These are phyloP conservation scores for Kentomonas sorsogonicus DNA, from an alignment of 208 protist species.

Conservation along the genomic window DNA sequence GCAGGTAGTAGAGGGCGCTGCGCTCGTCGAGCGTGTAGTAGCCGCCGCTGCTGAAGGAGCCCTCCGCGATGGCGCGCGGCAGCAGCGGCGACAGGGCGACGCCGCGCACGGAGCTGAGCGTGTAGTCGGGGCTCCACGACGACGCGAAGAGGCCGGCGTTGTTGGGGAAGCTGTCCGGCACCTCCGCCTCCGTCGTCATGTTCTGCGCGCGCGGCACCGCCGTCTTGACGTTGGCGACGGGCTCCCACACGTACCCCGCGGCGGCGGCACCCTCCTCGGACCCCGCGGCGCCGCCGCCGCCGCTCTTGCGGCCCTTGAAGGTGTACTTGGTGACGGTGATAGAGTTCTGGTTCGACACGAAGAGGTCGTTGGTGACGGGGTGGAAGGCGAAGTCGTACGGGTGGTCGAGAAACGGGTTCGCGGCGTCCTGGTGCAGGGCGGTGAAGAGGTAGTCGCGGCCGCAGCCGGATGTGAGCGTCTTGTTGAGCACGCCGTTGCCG, in stretches of 20 bases:
- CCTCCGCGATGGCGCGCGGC: slow-evolving; percentile 62
- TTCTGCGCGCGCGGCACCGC: slow-evolving; percentile 17
- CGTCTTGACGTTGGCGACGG: slow-evolving; percentile 33
- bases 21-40: slow-evolving; percentile 36
- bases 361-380: slow-evolving; percentile 59
- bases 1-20: slow-evolving; percentile 57
- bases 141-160: slow-evolving; percentile 75
- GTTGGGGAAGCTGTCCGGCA: slow-evolving; percentile 20
- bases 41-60: slow-evolving; percentile 39
- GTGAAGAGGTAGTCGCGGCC: slow-evolving; percentile 82
- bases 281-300: slow-evolving; percentile 7
- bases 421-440: slow-evolving; percentile 36
- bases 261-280: too few relatives aligned
- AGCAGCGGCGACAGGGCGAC: slow-evolving; percentile 71
- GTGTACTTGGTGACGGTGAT: slow-evolving; percentile 72
- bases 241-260: too few relatives aligned
- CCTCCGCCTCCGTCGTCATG: slow-evolving; percentile 4
- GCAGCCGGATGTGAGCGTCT: slow-evolving; percentile 59
- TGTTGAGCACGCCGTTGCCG: slow-evolving; percentile 84
- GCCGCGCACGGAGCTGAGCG: slow-evolving; percentile 71
- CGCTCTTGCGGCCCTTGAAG: slow-evolving; percentile 13
- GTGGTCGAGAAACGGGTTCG: slow-evolving; percentile 81
- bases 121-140: slow-evolving; percentile 61
- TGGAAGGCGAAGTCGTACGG: slow-evolving; percentile 83
- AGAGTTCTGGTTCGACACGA: slow-evolving; percentile 84